Percentiles rank a stretch among this genome's conserved stretches.
Evolutionary conservation across 163 green algal species (phyloP).

Genomic region (Trebouxiophyceae sp.): DNA sequence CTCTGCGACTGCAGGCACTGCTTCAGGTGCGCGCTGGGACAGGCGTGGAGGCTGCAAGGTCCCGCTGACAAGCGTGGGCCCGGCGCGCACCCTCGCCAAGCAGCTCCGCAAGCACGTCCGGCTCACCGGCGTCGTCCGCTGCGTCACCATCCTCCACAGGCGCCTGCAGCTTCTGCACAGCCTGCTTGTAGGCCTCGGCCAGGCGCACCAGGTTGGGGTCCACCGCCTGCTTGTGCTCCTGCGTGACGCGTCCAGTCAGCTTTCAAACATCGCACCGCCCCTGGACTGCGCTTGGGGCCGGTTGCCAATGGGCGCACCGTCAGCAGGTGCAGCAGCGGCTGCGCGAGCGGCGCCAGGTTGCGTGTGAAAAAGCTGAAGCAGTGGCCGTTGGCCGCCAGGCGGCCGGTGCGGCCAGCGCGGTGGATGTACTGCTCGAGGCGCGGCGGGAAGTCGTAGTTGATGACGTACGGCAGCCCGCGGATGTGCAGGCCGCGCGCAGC

Average conservation of each 20-base stretch:
- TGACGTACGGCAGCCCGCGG: constrained; percentile 69
- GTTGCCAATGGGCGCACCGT: constrained; percentile 8
- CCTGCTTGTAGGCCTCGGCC: constrained; percentile 47
- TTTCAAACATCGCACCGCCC: neutral
- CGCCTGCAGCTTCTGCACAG: neutral
- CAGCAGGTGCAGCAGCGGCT: constrained; percentile 58
- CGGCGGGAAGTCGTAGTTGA: constrained; percentile 88
- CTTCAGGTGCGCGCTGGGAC: no score
- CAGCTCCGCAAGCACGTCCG: neutral
- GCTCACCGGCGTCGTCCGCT: neutral
- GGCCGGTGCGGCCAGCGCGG: constrained; percentile 57
- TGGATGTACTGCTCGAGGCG: constrained; percentile 87
- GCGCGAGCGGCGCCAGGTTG: constrained; percentile 66
- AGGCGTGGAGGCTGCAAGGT: no score
- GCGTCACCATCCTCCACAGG: neutral
- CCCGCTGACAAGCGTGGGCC: no score
- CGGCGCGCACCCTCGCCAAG: no score
- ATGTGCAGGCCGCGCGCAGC: constrained; percentile 74
- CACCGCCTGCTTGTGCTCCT: constrained; percentile 48
- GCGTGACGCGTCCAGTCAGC: constrained; percentile 25
- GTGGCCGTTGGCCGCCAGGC: constrained; percentile 68
- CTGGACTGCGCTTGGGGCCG: no score
- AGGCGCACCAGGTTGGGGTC: constrained; percentile 78
- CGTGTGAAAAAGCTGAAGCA: constrained; percentile 83
- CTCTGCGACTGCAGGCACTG: no score